Conservation (phyloP, 2,329 filamentous ascomycete genomes). For the Nothopassalora personata region DNA sequence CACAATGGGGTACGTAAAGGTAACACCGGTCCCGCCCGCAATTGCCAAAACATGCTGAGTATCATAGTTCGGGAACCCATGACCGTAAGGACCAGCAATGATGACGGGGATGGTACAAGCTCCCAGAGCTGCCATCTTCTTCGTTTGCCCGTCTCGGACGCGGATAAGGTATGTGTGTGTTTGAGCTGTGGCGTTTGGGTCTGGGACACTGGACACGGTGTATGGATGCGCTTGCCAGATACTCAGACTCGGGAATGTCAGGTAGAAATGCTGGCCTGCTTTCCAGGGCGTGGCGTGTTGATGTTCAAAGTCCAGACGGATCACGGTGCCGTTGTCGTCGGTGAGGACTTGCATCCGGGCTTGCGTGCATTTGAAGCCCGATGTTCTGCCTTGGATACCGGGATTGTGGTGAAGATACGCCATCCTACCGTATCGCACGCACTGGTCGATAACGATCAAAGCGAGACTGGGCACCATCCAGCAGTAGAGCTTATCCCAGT, state of each 20-base stretch:
- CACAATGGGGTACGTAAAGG: constrained; percentile 48
- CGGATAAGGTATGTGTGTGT: constrained; percentile 33
- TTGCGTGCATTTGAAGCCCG: constrained; percentile 52
- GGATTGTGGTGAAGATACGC: constrained; percentile 49
- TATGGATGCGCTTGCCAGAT: constrained; percentile 72
- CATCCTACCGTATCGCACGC: constrained; percentile 53
- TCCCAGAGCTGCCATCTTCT: constrained; percentile 46
- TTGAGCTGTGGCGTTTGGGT: constrained; percentile 21
- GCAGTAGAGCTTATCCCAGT: constrained; percentile 64
- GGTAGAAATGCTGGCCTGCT: constrained; percentile 66
- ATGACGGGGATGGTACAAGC: constrained; percentile 50
- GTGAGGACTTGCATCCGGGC: constrained; percentile 51
- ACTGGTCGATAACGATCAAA: constrained; percentile 62
- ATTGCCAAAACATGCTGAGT: constrained; percentile 25
- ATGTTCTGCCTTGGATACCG: constrained; percentile 26
- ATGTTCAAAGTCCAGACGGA: constrained; percentile 62
- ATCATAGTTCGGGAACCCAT: constrained; percentile 17
- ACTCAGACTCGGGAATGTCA: constrained; percentile 60
- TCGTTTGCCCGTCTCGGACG: constrained; percentile 51
- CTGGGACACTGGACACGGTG: constrained; percentile 55
- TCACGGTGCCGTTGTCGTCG: constrained; percentile 56
- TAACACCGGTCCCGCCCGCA: constrained; percentile 56
- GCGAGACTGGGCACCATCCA: constrained; percentile 63
- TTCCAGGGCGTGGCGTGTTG: constrained; percentile 54
- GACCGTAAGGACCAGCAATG: constrained; percentile 59